Evolutionary conservation across 1,284 basidiomycete genomes (phyloP), one percentile per base, ranked within the genome.

Genomic region (Pascua sp.): DNA sequence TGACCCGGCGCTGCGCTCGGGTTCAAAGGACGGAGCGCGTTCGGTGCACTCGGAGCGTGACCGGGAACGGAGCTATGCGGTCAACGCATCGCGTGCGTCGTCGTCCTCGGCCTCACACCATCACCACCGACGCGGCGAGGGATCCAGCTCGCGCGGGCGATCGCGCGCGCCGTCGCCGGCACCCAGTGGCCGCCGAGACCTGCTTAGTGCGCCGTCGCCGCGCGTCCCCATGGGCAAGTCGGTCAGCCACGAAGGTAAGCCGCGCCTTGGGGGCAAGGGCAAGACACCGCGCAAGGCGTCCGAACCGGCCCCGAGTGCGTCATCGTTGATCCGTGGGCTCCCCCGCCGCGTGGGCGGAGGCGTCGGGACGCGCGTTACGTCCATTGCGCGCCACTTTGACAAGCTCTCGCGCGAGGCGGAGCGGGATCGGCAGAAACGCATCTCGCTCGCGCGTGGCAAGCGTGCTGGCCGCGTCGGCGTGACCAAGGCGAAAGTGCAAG

Each of bases 391-490:
- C 10, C 81, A 83, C 55, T 78, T 78, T 56, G 81, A 83, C 60
- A 63, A 63, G 58, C 71, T 83, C 46, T 79, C 76, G 46, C 76
- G 79, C 24, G 81, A 83, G 57, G 81, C 80, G 2, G 81, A 82
- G 57, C 71, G 79, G 11, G 80, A 82, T 51, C 69, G 80, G 4
- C 78, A 79, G 53, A 78, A 78, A 53, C 73, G 78, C n/a, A 67
- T 81, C 13, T 69, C 73, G 10, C 59, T 73, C 9, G 72, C 93
- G 66, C 84, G 91, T n/a, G 88, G 89, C 13, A 88, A 86, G 62
- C 85, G 90, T 45, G 91, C 92, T n/a, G 86, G 95, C 42, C 95
- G 96, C 2, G 91, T 98, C 9, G 89, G 89, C 8, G 87, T 88
- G 39, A 89, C 93, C 4, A 85, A 88, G 53, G 92, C 92, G 8